Base-by-base conservation (phyloP, 2,329 filamentous ascomycete genomes). In the Clarireedia monteithiana region DNA sequence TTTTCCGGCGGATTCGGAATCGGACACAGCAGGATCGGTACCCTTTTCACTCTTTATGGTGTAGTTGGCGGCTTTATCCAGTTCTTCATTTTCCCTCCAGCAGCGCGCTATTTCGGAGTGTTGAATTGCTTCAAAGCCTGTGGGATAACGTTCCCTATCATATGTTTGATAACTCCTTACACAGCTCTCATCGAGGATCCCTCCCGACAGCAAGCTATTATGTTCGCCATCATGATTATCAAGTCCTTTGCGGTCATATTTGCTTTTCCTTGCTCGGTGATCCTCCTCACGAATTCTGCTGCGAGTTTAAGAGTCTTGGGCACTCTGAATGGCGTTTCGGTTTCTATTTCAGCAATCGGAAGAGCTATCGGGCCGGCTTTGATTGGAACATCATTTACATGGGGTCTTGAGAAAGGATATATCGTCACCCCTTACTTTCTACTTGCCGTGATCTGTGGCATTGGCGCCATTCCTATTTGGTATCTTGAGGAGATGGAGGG, bases 261-360 rank as follows among this genome's bases (percentile, higher is more conserved):
- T 66, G 87, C 87, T 0, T 96, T 96, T 69, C 92, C 94, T 0
- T 94, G 89, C 66, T 86, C 82, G 26, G 95, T 89, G 5, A 96
- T 97, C 63, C 77, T 97, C 48, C 79, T 97, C 39, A 96, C 91
- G 27, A 96, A 96, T 72, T 89, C 86, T 9, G 90, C 90, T 4
- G 73, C 78, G 1, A 91, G 86, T 54, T 74, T 96, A 15, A 76
- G 80, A 45, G 81, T 95, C 9, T 79, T 97, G 5, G 91, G 91
- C 1, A 96, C 91, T 0, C 74, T 97, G 55, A 97, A 97, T 66
- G 94, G 92, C 2, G 84, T 96, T 59, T 91, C 90, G 0, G 96
- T 91, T 0, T 88, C 86, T 55, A 83, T 91, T 36, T 86, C 85
- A 61, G 91, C 89, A 0, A 71, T 96, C 5, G 92, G 91, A 1